A percentile compares a stretch with the other conserved stretches of the same genome.
phyloP scores from a whole-genome alignment of 2,329 filamentous ascomycete species.

The Fusarium chuoi region DNA sequence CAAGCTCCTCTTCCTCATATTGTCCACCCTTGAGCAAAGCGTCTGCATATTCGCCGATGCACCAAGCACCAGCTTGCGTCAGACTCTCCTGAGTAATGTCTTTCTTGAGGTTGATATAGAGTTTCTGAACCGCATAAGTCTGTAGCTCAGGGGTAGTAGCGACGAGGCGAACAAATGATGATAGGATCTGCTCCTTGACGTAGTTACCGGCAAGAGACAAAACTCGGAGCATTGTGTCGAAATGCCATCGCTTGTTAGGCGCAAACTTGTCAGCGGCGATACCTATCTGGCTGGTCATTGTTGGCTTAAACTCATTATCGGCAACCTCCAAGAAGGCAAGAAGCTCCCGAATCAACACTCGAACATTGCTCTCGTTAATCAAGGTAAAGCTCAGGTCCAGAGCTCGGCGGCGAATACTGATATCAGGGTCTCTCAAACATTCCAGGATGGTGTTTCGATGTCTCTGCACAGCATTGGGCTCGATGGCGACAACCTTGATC shows the following conservation, averaged over 20 bases:
- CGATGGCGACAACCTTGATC: conserved; percentile 97
- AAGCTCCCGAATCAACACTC: conserved; percentile 91
- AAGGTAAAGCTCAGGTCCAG: conserved; percentile 97
- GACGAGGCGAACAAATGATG: conserved; percentile 94
- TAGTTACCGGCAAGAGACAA: conserved; percentile 94
- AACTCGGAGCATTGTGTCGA: conserved; percentile 96
- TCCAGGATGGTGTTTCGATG: conserved; percentile 98
- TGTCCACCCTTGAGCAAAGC: conserved; percentile 87
- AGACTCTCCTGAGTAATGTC: conserved; percentile 98
- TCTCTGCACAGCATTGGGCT: conserved; percentile 96
- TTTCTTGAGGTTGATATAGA: conserved; percentile 90
- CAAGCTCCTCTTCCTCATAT: conserved; percentile 93
- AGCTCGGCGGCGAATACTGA: conserved; percentile 95
- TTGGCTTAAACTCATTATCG: conserved; percentile 98
- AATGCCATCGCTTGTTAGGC: conserved; percentile 97
- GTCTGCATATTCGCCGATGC: conserved; percentile 97
- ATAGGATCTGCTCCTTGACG: conserved; percentile 97
- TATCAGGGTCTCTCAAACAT: conserved; percentile 95
- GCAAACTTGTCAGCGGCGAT: conserved; percentile 96
- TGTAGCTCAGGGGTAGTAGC: conserved; percentile 94
- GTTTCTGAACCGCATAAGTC: conserved; percentile 95
- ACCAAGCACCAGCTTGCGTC: conserved; percentile 94
- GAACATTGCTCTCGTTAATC: conserved; percentile 96
- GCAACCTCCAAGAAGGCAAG: conserved; percentile 96
- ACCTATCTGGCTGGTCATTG: conserved; percentile 98